Percentiles rank a stretch among this genome's conserved stretches.
These are phyloP conservation scores for Cladosporium colombiae DNA, from an alignment of 2,329 filamentous ascomycete species.

Conservation along the genomic window DNA sequence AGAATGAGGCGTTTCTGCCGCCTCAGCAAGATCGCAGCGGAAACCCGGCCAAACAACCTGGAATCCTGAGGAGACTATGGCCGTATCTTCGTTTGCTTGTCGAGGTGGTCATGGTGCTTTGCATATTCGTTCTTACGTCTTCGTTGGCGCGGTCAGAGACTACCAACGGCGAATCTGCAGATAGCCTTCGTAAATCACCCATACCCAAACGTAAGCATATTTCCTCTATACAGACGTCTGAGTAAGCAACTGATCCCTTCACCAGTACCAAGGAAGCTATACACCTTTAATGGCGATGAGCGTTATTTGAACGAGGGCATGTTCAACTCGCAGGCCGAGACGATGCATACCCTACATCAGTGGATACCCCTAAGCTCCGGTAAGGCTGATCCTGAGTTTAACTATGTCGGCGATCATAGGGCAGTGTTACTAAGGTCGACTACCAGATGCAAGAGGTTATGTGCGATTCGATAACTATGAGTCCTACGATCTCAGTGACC, in stretches of 20 bases:
- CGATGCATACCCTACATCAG: constrained; percentile 17
- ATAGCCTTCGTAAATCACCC: constrained; percentile 11
- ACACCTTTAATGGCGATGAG: constrained; percentile 13
- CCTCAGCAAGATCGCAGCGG: neutral
- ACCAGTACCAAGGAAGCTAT: constrained; percentile 15
- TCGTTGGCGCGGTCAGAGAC: neutral
- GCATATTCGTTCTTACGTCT: constrained; percentile 13
- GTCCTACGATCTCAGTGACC: constrained; percentile 16
- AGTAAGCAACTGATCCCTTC: neutral
- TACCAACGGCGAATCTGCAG: neutral
- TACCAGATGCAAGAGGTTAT: constrained; percentile 16
- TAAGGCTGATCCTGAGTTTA: neutral
- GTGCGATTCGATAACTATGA: constrained; percentile 14
- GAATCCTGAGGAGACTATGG: neutral
- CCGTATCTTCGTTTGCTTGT: constrained; percentile 9
- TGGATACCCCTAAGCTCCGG: constrained; percentile 20
- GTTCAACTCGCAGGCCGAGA: constrained; percentile 15
- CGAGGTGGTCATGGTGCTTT: constrained; percentile 14
- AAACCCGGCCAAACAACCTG: neutral
- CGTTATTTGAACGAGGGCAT: constrained; percentile 20
- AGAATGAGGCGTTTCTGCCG: constrained; percentile 7
- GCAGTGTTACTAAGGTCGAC: neutral
- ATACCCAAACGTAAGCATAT: constrained; percentile 10
- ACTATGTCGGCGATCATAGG: neutral
- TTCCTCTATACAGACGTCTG: neutral